phyloP scores from a whole-genome alignment of 192 early-diverging fungal species.

The Coemansia sp. region DNA sequence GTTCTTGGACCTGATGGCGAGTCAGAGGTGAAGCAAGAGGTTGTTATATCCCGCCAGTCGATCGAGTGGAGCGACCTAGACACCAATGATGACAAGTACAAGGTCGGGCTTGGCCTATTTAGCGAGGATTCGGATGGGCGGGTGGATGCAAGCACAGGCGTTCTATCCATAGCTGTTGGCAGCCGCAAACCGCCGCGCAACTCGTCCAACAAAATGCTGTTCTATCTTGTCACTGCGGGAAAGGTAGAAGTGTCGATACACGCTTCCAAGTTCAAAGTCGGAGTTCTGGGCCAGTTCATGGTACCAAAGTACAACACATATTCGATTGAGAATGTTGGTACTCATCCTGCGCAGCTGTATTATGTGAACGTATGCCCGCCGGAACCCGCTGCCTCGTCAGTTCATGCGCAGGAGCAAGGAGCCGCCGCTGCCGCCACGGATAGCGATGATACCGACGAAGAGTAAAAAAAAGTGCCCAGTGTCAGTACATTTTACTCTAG shows the following conservation, averaged over 20 bases:
- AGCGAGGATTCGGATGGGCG: constrained; percentile 17
- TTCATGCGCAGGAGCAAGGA: neutral
- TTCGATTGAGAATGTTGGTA: constrained; percentile 44
- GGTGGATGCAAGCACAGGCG: constrained; percentile 22
- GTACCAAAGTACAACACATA: constrained; percentile 40
- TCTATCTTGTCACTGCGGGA: constrained; percentile 44
- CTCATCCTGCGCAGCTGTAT: constrained; percentile 48
- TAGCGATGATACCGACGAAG: neutral
- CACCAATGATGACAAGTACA: constrained; percentile 22
- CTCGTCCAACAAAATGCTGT: constrained; percentile 16
- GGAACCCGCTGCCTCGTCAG: neutral
- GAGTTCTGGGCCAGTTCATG: constrained; percentile 44
- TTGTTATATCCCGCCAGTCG: constrained; percentile 34
- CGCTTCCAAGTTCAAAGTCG: constrained; percentile 31
- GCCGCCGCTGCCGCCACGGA: neutral
- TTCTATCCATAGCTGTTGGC: constrained; percentile 31
- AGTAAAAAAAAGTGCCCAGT: no score
- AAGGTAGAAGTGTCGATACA: constrained; percentile 40
- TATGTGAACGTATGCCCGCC: constrained; percentile 32
- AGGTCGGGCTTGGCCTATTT: constrained; percentile 29
- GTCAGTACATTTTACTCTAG: no score
- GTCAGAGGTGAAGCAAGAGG: constrained; percentile 10
- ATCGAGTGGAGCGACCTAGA: constrained; percentile 34
- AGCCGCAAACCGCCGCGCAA: constrained; percentile 35
- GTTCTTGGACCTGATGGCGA: constrained; percentile 25